Percentiles rank a stretch among this genome's conserved stretches.
Evolutionary conservation across 495 filamentous ascomycete species (phyloP).

Genomic region (Usnea hakonensis): DNA sequence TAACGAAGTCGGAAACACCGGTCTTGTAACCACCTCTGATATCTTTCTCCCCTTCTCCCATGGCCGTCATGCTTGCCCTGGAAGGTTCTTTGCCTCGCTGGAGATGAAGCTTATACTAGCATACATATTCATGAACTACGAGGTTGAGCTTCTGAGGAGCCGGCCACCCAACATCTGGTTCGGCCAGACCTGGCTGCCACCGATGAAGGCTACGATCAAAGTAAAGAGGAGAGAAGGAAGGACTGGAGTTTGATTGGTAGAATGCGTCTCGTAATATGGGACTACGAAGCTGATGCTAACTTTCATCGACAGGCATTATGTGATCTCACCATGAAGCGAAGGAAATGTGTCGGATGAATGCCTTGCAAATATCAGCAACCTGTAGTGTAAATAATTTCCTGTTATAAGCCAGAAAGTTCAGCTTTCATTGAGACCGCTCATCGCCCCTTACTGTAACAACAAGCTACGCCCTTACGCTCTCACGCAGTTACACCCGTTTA

Average conservation of each 20-base stretch:
- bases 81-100: constrained; percentile 19
- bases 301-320: too few relatives aligned
- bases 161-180: constrained; percentile 3
- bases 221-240: constrained; percentile 9
- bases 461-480: too few relatives aligned
- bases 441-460: too few relatives aligned
- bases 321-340: too few relatives aligned
- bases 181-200: not conserved
- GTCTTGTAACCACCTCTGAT: constrained; percentile 9
- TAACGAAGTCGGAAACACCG: not conserved
- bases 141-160: constrained; percentile 20
- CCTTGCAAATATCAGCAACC: too few relatives aligned
- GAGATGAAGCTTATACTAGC: constrained; percentile 30
- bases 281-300: too few relatives aligned
- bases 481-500: too few relatives aligned
- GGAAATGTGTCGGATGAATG: too few relatives aligned
- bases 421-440: too few relatives aligned
- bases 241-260: constrained; percentile 5
- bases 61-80: constrained; percentile 19
- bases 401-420: too few relatives aligned
- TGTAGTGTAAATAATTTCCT: too few relatives aligned
- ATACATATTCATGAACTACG: constrained; percentile 28
- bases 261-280: too few relatives aligned
- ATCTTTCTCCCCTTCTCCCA: constrained; percentile 12
- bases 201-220: constrained; percentile 12